Evolutionary conservation across 768 basidiomycete species (phyloP), one percentile per base, ranked within the genome.

Genomic region (Collybiopsis confluens): DNA sequence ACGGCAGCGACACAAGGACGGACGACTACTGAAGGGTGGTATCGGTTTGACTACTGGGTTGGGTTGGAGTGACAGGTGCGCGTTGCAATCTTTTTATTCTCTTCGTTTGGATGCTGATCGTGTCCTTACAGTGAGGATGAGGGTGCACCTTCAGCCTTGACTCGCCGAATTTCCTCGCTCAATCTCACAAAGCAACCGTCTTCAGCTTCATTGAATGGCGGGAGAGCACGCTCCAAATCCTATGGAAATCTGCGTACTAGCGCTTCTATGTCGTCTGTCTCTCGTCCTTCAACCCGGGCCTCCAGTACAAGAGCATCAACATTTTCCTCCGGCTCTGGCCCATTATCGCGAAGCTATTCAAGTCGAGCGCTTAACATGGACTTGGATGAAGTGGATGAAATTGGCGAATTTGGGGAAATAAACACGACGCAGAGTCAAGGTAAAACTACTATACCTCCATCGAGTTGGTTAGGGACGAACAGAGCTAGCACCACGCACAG

Each of bases 11-110:
- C 86, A 87, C 64, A 77, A 84, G 2, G 85, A 88, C 59, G 85
- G 84, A 0, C 68, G 66, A 30, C 54, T 81, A 16, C 67, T 88
- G 52, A 65, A 71, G 45, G 86, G 83, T 1, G 86, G 86, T 2
- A 76, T 87, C 49, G 86, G 86, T 2, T 62, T 88, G 51, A 88
- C 86, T 4, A 88, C 86, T 7, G 86, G 86, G 5, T 66, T 88
- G 13, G 86, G 86, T 0, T 88, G 86, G 86, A 86, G 84, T 59
- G 86, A 88, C 59, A 85, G 83, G 82, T 85, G 33, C 13, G 75
- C 67, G 30, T 54, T n/a, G 27, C n/a, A 42, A 11, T 52, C 40
- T n/a, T 54, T 56, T 28, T 51, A 56, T 40, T 58, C 46, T 41
- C 45, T 35, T 53, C 37, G 27, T n/a, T 26, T 50, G 37, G 38